A percentile compares a stretch with the other conserved stretches of the same genome.
These are phyloP conservation scores for Pleodorina starrii DNA, from an alignment of 139 green algal genomes.

Conservation along the genomic window DNA sequence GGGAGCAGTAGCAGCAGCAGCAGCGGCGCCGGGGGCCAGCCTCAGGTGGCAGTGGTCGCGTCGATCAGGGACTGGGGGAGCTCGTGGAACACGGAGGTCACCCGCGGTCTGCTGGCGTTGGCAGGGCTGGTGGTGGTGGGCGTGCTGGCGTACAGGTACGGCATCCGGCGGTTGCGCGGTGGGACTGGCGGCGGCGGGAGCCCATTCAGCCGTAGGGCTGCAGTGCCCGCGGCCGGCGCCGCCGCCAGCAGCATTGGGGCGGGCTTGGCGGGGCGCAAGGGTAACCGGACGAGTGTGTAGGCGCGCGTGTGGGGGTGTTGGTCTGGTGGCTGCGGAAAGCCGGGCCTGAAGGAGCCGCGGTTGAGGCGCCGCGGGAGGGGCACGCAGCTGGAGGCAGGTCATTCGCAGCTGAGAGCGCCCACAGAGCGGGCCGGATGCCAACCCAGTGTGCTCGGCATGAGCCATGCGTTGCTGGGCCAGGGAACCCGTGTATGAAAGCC, in stretches of 20 bases:
- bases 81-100: not conserved
- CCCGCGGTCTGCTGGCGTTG: not conserved
- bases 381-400: too few relatives aligned
- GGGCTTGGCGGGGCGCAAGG: not conserved
- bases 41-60: not conserved
- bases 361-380: too few relatives aligned
- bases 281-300: not conserved
- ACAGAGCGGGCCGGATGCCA: too few relatives aligned
- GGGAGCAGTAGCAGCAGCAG: not conserved
- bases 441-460: too few relatives aligned
- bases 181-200: not conserved
- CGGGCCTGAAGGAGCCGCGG: too few relatives aligned
- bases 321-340: too few relatives aligned
- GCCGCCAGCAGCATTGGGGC: not conserved
- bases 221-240: not conserved
- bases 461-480: too few relatives aligned
- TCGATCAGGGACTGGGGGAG: not conserved
- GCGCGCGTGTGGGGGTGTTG: too few relatives aligned
- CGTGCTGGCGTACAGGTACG: slow-evolving; percentile 31
- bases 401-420: too few relatives aligned
- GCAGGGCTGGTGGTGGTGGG: slow-evolving; percentile 4
- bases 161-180: not conserved
- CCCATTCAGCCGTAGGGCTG: not conserved
- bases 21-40: not conserved
- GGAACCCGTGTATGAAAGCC: too few relatives aligned